phyloP scores from a whole-genome alignment of 163 green algal genomes.

The Smithsoniella earleae region DNA sequence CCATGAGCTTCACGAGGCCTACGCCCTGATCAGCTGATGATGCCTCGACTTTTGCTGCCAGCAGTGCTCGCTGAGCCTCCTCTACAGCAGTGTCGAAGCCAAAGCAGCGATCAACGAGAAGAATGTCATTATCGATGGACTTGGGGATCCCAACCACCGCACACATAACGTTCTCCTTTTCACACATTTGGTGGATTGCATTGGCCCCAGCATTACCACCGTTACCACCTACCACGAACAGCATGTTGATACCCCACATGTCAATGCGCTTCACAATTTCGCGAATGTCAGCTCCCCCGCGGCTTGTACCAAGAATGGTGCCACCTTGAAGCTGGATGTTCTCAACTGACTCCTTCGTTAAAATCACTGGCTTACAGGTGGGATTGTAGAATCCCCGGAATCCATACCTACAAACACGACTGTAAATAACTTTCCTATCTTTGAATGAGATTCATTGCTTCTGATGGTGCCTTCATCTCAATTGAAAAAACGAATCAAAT shows the following conservation, averaged over 20 bases:
- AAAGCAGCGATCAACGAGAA: constrained; percentile 80
- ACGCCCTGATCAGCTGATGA: constrained; percentile 66
- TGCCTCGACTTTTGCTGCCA: constrained; percentile 78
- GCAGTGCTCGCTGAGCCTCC: constrained; percentile 73
- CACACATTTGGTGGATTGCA: constrained; percentile 64
- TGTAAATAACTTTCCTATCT: background rate
- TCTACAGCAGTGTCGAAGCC: constrained; percentile 95
- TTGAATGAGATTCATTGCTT: background rate
- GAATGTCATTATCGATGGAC: constrained; percentile 88
- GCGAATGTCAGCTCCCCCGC: constrained; percentile 71
- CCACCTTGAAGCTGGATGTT: constrained; percentile 84
- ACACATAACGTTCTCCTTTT: constrained; percentile 56
- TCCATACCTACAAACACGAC: constrained; percentile 41
- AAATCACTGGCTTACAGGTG: constrained; percentile 56
- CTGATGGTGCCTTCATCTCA: too few relatives aligned
- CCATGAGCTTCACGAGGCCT: constrained; percentile 94
- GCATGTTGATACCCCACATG: constrained; percentile 91
- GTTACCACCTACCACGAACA: constrained; percentile 92
- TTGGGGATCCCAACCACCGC: constrained; percentile 77
- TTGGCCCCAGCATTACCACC: constrained; percentile 84
- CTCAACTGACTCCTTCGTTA: constrained; percentile 68
- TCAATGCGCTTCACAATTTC: constrained; percentile 88
- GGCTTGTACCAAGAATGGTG: constrained; percentile 78
- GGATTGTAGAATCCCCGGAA: constrained; percentile 72
- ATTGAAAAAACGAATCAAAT: too few relatives aligned